Base-by-base conservation (phyloP, 1,284 basidiomycete genomes). In the Fomes fomentarius region DNA sequence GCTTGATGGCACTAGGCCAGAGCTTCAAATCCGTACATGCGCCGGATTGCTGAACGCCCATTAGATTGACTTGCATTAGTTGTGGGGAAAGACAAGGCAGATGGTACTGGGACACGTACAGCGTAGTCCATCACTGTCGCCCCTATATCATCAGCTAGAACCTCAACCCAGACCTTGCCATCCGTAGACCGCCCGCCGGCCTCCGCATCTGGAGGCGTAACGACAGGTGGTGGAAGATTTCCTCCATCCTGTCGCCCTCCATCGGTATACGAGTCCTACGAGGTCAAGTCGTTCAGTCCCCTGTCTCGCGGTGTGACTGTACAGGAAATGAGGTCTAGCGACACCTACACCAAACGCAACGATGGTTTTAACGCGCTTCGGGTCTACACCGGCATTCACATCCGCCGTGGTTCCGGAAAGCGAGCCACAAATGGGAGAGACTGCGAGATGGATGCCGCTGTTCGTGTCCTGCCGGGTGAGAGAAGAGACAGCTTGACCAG, bases 81-180 rank as follows among this genome's bases (percentile, higher is more conserved):
- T 5, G 0, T 1, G 4, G 4, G 11, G 10, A 17, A 9, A 14
- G 9, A 7, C 38, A 14, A n/a, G 21, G 12, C 28, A n/a, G n/a
- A n/a, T n/a, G n/a, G n/a, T n/a, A n/a, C n/a, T n/a, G 7, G 7
- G 21, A 19, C 15, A 62, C 75, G 41, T 56, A 79, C 77, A 15
- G 76, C 77, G 46, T 78, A 79, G 58, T 77, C 76, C 59, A 72
- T 75, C 37, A 79, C 61, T 9, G 54, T 65, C 4, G 71, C 70
- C 24, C 65, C 64, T 22, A 68, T 61, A 37, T 71, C 68, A 26
- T 65, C 63, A 8, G 71, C 70, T 28, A 74, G 58, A 44, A 67
- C 58, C 52, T 74, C 72, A 5, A 68, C 60, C 72, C 72, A 74
- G 1, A 73, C 69, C 26, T 66, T 68, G 14, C 71, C 72, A 49